These are phyloP conservation scores for Amaranthus tricolor DNA, from an alignment of 179 eudicot species.

Conservation along the genomic window DNA sequence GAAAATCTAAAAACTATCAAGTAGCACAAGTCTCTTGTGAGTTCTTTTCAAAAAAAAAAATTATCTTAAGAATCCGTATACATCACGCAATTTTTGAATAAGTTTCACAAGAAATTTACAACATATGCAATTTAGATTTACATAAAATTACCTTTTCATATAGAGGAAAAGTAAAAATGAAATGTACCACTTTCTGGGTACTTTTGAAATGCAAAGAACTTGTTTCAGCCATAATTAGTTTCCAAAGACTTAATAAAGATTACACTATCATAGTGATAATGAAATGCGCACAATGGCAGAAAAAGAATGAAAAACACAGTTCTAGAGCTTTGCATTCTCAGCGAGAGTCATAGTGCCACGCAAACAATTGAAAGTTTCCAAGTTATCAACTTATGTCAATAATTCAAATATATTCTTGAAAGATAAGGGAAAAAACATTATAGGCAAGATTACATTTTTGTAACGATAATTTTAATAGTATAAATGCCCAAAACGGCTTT, in stretches of 20 bases:
- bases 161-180: neutral
- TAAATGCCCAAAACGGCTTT: neutral
- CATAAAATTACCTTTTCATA: slow-evolving; percentile 2
- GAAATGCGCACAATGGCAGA: neutral
- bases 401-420: neutral
- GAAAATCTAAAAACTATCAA: neutral
- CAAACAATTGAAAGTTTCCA: neutral
- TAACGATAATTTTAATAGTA: too few relatives aligned
- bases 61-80: neutral
- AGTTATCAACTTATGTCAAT: neutral
- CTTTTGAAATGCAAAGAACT: neutral
- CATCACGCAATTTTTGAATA: neutral
- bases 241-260: neutral
- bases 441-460: neutral
- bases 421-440: neutral
- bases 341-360: neutral
- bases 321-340: neutral
- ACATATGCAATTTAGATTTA: neutral
- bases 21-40: slow-evolving; percentile 3
- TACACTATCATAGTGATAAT: neutral
- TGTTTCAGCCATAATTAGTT: neutral
- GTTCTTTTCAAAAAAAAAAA: neutral
- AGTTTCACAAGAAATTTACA: slow-evolving; percentile 1
- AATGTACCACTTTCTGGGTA: neutral
- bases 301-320: neutral